A percentile compares a stretch with the other conserved stretches of the same genome.
Evolutionary conservation across 2,329 filamentous ascomycete genomes (phyloP).

Genomic region (Claviceps pazoutovae): DNA sequence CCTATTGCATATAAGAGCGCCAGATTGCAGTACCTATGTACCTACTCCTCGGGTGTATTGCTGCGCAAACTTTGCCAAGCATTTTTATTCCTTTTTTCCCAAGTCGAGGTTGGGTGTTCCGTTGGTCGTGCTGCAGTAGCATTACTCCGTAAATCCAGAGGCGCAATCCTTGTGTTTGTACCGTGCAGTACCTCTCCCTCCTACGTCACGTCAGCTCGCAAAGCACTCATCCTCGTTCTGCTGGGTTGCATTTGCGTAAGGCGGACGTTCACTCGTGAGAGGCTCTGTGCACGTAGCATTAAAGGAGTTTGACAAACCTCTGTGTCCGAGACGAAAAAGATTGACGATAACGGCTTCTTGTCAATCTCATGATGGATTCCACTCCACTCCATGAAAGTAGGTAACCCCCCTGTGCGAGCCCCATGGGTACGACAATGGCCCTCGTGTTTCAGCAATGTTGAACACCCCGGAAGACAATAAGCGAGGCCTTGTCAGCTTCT

Average conservation of each 20-base stretch:
- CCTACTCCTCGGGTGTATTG: too few species aligned
- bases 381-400: background rate
- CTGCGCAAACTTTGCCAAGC: background rate
- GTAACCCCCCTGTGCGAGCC: background rate
- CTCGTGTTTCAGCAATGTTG: constrained; percentile 1
- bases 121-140: background rate
- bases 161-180: background rate
- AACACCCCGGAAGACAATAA: background rate
- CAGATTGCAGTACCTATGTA: background rate
- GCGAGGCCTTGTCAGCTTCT: background rate
- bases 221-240: background rate
- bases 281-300: background rate
- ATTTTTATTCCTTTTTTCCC: background rate
- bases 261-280: background rate
- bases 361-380: background rate
- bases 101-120: background rate
- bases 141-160: background rate
- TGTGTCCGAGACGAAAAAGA: background rate
- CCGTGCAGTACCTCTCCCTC: background rate
- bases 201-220: background rate
- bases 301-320: background rate
- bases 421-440: background rate
- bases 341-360: background rate
- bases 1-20: background rate
- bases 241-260: background rate